These are phyloP conservation scores for Moelleriella libera DNA, from an alignment of 2,329 filamentous ascomycete species.

Conservation along the genomic window DNA sequence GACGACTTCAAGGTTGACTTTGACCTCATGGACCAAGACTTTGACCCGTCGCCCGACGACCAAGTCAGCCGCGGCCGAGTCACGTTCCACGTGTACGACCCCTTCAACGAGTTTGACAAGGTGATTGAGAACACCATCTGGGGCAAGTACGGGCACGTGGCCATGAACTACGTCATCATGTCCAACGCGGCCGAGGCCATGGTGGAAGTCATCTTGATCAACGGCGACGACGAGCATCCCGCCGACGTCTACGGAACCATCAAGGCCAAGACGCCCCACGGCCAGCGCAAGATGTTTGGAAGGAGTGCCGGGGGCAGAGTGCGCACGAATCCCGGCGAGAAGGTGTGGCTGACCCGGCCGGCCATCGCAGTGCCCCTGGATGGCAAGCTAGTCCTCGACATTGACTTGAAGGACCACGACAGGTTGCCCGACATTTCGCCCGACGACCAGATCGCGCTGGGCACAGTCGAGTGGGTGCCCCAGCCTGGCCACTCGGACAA, in stretches of 20 bases:
- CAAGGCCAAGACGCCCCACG: neutral
- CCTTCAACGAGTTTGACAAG: neutral
- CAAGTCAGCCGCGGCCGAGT: neutral
- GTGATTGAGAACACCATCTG: neutral
- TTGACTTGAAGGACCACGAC: neutral
- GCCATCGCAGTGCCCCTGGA: neutral
- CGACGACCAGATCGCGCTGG: neutral
- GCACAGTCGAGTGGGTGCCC: neutral
- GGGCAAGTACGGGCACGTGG: constrained; percentile 2
- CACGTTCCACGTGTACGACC: neutral
- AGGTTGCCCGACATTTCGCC: neutral
- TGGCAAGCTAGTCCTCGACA: neutral
- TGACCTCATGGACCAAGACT: neutral
- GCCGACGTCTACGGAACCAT: constrained; percentile 2
- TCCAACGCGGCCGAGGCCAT: neutral
- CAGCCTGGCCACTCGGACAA: neutral
- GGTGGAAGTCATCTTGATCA: constrained; percentile 1
- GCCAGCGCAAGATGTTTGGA: neutral
- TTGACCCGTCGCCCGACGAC: neutral
- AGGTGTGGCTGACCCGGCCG: neutral
- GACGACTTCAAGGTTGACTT: neutral
- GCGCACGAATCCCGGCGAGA: neutral
- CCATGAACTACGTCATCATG: constrained; percentile 3
- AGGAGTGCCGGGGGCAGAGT: neutral
- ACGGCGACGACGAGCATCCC: constrained; percentile 4